Base-by-base conservation (phyloP, 257 asterid species). In the Ilex aquifolium region DNA sequence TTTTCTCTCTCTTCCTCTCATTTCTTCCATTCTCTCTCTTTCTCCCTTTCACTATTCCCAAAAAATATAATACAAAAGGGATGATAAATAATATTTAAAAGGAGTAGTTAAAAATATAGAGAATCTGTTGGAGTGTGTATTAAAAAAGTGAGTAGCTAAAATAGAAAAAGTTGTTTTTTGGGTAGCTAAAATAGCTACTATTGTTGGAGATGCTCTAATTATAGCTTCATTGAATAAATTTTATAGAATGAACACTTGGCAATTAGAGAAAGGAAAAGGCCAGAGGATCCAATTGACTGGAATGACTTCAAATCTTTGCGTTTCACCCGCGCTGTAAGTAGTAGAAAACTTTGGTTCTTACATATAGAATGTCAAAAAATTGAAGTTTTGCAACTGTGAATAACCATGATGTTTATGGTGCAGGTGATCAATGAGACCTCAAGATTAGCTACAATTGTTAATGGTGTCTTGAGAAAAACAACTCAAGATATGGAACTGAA, bases 221-320 rank as follows among this genome's bases (percentile, higher is more conserved):
- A 27, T 58, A 53, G 10, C 15, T 17, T 11, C 17, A 15, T 15
- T 10, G 15, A 2, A 4, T 53, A 14, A 21, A 53, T 44, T 55
- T 17, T 49, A 31, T 66, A 91, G 98, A 79, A 82, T 4, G 98
- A 93, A 74, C 97, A 93, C 65, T 76, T 72, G 82, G 86, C 95
- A 10, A 93, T 93, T 58, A 78, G 97, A 74, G 85, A 69, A 36
- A 84, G 78, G 69, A 90, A 93, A 62, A 75, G 68, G 51, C 83
- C 92, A 14, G 86, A 84, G 74, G 97, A 93, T 68, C 91, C 95
- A 62, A 84, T 93, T 57, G 79, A 79, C 69, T 90, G 84, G 67
- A 80, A 80, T 29, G 97, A 93, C 85, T 93, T 82, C 78, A 90
- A 82, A 70, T 79, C 91, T 51, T 90, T 93, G 99, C 85, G 82